phyloP scores from a whole-genome alignment of 2,329 filamentous ascomycete species.

The Trichoderma pleuroti region DNA sequence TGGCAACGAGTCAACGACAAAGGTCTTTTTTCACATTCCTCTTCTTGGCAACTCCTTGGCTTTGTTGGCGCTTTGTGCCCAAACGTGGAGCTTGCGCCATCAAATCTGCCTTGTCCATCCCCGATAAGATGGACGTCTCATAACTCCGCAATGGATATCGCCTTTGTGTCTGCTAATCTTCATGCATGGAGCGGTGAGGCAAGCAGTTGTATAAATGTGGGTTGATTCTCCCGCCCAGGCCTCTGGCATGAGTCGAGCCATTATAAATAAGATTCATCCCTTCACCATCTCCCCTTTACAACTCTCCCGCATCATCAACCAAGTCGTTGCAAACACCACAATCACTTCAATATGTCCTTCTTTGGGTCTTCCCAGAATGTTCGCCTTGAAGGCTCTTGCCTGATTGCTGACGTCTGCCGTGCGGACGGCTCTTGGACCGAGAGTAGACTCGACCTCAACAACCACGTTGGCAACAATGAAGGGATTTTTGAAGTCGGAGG shows the following conservation, averaged over 20 bases:
- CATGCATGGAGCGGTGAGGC: not conserved
- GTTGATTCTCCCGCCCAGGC: not conserved
- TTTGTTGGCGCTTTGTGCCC: not conserved
- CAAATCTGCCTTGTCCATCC: not conserved
- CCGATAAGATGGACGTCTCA: not conserved
- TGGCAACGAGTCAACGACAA: not conserved
- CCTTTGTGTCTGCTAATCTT: not conserved
- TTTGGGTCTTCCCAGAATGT: conserved; percentile 1
- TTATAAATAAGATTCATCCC: not conserved
- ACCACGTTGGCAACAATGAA: conserved; percentile 6
- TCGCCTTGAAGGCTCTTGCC: conserved; percentile 9
- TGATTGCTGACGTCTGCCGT: not conserved
- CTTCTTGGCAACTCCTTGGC: not conserved
- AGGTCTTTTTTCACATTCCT: not conserved
- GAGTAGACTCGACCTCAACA: conserved; percentile 1
- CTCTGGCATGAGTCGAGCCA: not conserved
- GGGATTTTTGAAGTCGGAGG: not conserved
- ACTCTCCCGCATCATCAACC: not conserved
- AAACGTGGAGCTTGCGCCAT: not conserved
- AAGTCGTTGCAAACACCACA: not conserved
- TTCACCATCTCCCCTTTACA: not conserved
- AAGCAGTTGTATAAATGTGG: not conserved
- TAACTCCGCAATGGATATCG: not conserved
- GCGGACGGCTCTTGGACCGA: not conserved
- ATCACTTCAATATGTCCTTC: not conserved